Percentiles rank a stretch among this genome's conserved stretches.
Evolutionary conservation across 1,284 basidiomycete genomes (phyloP).

Genomic region (Xanthoconium separans): DNA sequence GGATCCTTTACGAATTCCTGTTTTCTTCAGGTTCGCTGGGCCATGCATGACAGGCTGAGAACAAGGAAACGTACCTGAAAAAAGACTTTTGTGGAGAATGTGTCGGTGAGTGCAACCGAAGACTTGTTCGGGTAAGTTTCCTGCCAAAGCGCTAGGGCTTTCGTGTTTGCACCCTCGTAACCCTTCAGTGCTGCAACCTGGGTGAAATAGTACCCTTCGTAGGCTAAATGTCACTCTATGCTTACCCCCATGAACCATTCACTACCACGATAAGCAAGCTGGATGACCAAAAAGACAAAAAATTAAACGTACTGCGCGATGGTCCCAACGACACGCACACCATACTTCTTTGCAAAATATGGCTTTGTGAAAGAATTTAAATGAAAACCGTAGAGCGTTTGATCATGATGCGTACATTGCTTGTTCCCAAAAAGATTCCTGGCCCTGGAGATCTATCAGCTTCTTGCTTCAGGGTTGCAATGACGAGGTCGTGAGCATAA

Average conservation of each 20-base stretch:
- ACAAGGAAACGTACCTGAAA: slow-evolving; percentile 53
- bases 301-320: slow-evolving; percentile 82
- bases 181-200: slow-evolving; percentile 81
- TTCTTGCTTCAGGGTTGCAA: slow-evolving; percentile 70
- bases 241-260: slow-evolving; percentile 95
- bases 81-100: slow-evolving; percentile 84
- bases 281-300: neutral
- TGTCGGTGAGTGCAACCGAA: slow-evolving; percentile 86
- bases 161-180: slow-evolving; percentile 73
- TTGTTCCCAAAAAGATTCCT: slow-evolving; percentile 80
- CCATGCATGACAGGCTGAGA: neutral
- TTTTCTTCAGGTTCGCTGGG: slow-evolving; percentile 1
- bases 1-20: slow-evolving; percentile 65
- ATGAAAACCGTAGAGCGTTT: neutral
- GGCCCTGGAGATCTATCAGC: slow-evolving; percentile 47
- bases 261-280: slow-evolving; percentile 38
- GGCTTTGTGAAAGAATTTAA: slow-evolving; percentile 46
- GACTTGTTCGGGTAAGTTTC: slow-evolving; percentile 59
- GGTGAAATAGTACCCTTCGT: neutral
- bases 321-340: slow-evolving; percentile 72
- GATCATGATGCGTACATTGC: slow-evolving; percentile 60
- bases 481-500: slow-evolving; percentile 75
- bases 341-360: slow-evolving; percentile 77
- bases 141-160: slow-evolving; percentile 85
- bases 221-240: neutral